Percentiles rank a stretch among this genome's conserved stretches.
Conservation (phyloP, 371 early-diverging fungal species). For the Mortierella polycephala region DNA sequence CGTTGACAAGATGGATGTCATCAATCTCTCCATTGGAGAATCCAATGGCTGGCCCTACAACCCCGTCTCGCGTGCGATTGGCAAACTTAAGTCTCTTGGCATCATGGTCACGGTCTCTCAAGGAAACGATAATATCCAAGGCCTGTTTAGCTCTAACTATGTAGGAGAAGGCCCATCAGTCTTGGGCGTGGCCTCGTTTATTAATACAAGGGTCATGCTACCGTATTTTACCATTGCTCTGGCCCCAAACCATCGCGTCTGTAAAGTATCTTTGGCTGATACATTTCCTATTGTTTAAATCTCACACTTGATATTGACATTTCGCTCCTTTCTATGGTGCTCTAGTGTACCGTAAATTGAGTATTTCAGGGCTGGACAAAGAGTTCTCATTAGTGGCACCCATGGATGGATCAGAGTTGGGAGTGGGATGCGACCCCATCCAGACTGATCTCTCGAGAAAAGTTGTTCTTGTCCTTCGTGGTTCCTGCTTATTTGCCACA, state of each 20-base stretch:
- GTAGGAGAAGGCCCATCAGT: slow-evolving; percentile 8
- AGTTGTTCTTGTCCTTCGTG: slow-evolving; percentile 27
- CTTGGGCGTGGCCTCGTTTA: slow-evolving; percentile 34
- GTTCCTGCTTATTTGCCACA: slow-evolving; percentile 14
- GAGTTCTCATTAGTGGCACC: slow-evolving; percentile 8
- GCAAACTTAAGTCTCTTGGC: neutral
- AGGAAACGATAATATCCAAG: slow-evolving; percentile 35
- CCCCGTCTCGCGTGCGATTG: slow-evolving; percentile 21
- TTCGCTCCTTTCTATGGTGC: too few species aligned
- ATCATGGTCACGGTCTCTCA: slow-evolving; percentile 30
- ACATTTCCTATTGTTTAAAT: too few species aligned
- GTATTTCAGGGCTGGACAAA: slow-evolving; percentile 8
- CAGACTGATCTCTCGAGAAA: slow-evolving; percentile 24
- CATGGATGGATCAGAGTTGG: slow-evolving; percentile 27
- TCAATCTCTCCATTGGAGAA: slow-evolving; percentile 69
- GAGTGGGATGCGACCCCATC: slow-evolving; percentile 21
- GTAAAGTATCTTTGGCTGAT: slow-evolving; percentile 13
- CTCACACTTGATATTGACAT: too few species aligned
- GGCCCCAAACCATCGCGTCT: neutral
- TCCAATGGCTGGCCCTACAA: slow-evolving; percentile 34
- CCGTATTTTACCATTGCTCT: slow-evolving; percentile 17
- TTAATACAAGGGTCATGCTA: slow-evolving; percentile 21
- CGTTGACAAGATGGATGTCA: slow-evolving; percentile 72
- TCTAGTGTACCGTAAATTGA: slow-evolving; percentile 20
- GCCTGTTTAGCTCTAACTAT: slow-evolving; percentile 39